These are phyloP conservation scores for Saccharomycopsis sp. DNA, from an alignment of 805 yeast genomes.

Conservation along the genomic window DNA sequence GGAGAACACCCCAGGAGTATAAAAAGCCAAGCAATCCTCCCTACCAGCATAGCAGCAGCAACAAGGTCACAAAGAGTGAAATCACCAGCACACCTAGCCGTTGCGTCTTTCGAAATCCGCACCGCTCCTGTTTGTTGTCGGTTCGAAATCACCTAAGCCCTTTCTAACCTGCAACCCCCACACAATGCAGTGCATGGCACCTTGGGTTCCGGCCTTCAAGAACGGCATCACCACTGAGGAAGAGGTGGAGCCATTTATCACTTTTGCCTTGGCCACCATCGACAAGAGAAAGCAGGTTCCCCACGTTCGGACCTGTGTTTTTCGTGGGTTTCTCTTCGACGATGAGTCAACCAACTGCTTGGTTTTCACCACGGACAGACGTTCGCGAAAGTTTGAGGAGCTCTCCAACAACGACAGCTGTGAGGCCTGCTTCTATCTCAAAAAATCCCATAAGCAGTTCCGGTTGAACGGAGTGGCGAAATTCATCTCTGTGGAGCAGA, in stretches of 20 bases:
- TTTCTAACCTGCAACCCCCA: background rate
- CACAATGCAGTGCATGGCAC: conserved; percentile 46
- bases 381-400: conserved; percentile 59
- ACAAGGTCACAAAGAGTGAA: background rate
- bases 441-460: conserved; percentile 55
- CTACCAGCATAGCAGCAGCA: background rate
- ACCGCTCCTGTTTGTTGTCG: background rate
- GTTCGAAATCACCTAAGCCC: background rate
- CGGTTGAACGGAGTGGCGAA: conserved; percentile 64
- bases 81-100: background rate
- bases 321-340: conserved; percentile 68
- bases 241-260: conserved; percentile 42
- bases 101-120: background rate
- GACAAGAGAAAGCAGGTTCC: conserved; percentile 42
- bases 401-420: conserved; percentile 44
- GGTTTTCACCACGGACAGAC: conserved; percentile 62
- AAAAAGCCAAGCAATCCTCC: background rate
- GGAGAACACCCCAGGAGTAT: background rate
- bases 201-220: conserved; percentile 68
- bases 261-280: conserved; percentile 66
- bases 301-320: conserved; percentile 60
- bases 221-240: conserved; percentile 44
- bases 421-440: conserved; percentile 76
- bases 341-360: conserved; percentile 61
- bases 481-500: conserved; percentile 28